Evolutionary conservation across 495 filamentous ascomycete genomes (phyloP).

Genomic region (Talaromyces wortmannii): DNA sequence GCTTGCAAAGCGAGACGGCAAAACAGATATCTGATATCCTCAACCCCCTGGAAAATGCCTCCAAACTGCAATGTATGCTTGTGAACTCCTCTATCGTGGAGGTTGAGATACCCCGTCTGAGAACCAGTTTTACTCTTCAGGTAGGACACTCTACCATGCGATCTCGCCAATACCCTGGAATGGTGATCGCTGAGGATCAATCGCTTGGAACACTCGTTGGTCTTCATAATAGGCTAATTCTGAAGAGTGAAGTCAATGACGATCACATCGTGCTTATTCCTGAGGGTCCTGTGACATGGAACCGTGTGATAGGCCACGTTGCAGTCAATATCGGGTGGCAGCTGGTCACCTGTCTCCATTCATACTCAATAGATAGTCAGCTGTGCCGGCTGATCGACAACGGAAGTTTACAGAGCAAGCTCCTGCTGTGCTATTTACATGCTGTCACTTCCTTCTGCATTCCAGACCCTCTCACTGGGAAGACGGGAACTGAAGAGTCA

Average conservation of each 20-base stretch:
- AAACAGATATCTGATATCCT: slow-evolving; percentile 23
- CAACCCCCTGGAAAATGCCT: slow-evolving; percentile 20
- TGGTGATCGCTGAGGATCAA: slow-evolving; percentile 46
- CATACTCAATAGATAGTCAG: slow-evolving; percentile 40
- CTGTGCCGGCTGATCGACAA: slow-evolving; percentile 44
- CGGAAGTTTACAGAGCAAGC: slow-evolving; percentile 46
- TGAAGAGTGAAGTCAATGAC: background rate
- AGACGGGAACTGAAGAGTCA: slow-evolving; percentile 57
- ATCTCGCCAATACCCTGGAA: slow-evolving; percentile 47
- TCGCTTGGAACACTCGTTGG: slow-evolving; percentile 44
- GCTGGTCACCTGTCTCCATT: slow-evolving; percentile 15
- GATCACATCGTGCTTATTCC: slow-evolving; percentile 45
- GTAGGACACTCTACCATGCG: slow-evolving; percentile 19
- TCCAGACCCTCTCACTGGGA: slow-evolving; percentile 47
- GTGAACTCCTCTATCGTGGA: slow-evolving; percentile 20
- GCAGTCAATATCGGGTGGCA: slow-evolving; percentile 23
- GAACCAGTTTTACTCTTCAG: slow-evolving; percentile 41
- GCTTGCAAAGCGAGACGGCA: slow-evolving; percentile 23
- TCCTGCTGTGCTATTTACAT: slow-evolving; percentile 51
- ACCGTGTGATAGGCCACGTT: slow-evolving; percentile 25
- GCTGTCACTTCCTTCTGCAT: slow-evolving; percentile 54
- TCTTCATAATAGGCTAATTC: slow-evolving; percentile 7
- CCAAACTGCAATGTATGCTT: slow-evolving; percentile 23
- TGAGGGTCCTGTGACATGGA: slow-evolving; percentile 23
- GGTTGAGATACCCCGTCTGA: slow-evolving; percentile 40